These are phyloP conservation scores for Euphorbia peplus DNA, from an alignment of 345 rosid genomes.

Conservation along the genomic window DNA sequence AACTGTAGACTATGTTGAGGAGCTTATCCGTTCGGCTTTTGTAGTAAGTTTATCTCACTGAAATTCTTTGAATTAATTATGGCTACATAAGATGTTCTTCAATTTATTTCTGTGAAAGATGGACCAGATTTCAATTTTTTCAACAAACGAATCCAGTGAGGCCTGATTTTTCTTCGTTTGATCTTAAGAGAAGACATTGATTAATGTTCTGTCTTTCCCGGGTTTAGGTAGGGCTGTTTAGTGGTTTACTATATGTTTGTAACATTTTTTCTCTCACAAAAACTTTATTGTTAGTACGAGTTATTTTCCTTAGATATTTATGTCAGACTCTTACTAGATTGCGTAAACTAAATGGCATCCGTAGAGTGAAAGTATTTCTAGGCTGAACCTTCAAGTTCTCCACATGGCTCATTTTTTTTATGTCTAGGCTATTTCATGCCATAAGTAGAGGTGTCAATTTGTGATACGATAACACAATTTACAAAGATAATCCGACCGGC, in stretches of 20 bases:
- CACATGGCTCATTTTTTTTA: neutral
- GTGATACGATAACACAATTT: no score
- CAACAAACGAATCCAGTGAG: neutral
- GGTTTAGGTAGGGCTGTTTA: neutral
- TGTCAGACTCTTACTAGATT: neutral
- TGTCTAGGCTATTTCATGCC: neutral
- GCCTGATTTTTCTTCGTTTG: neutral
- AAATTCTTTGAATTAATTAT: neutral
- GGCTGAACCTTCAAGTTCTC: neutral
- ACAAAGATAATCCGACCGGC: no score
- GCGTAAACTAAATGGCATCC: neutral
- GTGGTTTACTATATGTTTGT: neutral
- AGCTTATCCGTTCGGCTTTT: slow-evolving; percentile 90
- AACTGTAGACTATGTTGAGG: slow-evolving; percentile 85
- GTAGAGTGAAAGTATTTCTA: neutral
- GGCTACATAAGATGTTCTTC: no score
- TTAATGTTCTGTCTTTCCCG: neutral
- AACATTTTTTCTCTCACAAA: neutral
- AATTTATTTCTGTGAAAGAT: no score
- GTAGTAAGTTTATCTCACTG: slow-evolving; percentile 41
- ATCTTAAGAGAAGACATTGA: neutral
- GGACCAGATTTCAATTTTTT: no score
- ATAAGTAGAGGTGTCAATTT: no score
- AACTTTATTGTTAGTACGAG: neutral
- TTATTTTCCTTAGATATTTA: neutral